phyloP scores from a whole-genome alignment of 345 rosid genomes.

The Syzygium oleosum region DNA sequence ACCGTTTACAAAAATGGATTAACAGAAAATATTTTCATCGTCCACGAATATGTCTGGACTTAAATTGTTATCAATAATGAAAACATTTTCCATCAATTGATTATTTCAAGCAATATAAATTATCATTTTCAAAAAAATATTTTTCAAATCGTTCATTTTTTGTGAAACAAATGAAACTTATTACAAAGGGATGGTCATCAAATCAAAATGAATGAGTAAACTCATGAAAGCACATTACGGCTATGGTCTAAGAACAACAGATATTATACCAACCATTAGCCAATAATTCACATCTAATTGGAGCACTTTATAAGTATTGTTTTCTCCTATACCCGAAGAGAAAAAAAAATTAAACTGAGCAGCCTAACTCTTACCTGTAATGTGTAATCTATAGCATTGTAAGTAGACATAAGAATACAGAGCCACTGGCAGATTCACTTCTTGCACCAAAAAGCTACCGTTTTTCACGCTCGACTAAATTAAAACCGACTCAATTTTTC shows the following conservation, averaged over 20 bases:
- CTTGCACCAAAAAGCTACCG: background rate
- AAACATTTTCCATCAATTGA: background rate
- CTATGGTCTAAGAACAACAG: background rate
- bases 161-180: background rate
- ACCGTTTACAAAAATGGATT: background rate
- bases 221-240: background rate
- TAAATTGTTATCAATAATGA: background rate
- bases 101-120: accelerated
- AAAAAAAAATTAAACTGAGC: background rate
- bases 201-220: background rate
- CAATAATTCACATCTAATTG: background rate
- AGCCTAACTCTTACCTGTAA: background rate
- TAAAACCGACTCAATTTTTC: background rate
- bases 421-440: background rate
- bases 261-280: background rate
- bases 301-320: background rate
- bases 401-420: background rate
- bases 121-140: accelerated
- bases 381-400: background rate
- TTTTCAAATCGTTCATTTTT: background rate
- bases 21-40: background rate
- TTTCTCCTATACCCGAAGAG: background rate
- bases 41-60: accelerated
- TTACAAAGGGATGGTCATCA: background rate
- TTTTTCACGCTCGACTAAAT: background rate